Conservation (phyloP, 257 asterid genomes). For the Cinchona pubescens region DNA sequence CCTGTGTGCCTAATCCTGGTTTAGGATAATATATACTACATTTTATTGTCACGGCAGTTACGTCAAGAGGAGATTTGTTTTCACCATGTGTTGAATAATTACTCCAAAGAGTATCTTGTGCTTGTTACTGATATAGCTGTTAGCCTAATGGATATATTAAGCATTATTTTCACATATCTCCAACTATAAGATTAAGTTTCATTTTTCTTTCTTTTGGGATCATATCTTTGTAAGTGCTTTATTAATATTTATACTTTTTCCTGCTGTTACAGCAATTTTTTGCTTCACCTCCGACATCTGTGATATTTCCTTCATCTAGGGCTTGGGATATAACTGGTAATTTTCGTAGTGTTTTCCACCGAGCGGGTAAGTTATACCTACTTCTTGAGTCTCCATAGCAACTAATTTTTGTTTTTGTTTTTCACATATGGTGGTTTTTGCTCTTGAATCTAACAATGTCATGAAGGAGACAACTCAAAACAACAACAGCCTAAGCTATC, state of each 20-base stretch:
- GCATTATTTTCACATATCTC: neutral
- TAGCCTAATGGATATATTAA: neutral
- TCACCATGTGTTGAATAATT: no score
- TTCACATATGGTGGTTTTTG: constrained; percentile 18
- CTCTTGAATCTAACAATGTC: constrained; percentile 22
- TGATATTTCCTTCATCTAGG: neutral
- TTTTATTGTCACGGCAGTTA: neutral
- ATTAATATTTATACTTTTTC: neutral
- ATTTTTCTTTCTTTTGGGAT: neutral
- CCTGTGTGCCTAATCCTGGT: neutral
- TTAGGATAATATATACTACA: no score
- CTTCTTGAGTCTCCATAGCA: neutral
- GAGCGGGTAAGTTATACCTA: neutral
- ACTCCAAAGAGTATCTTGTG: neutral
- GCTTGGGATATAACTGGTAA: constrained; percentile 4
- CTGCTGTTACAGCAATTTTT: neutral
- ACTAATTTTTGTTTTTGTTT: constrained; percentile 15
- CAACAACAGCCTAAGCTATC: constrained; percentile 44
- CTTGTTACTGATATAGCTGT: neutral
- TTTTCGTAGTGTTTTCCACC: neutral
- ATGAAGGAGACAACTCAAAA: constrained; percentile 39
- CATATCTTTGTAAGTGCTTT: neutral
- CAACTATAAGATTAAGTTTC: neutral
- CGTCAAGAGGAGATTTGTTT: neutral
- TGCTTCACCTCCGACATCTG: constrained; percentile 3